A percentile compares a stretch with the other conserved stretches of the same genome.
These are phyloP conservation scores for Cordyceps tenuipes DNA, from an alignment of 2,329 filamentous ascomycete species.

Conservation along the genomic window DNA sequence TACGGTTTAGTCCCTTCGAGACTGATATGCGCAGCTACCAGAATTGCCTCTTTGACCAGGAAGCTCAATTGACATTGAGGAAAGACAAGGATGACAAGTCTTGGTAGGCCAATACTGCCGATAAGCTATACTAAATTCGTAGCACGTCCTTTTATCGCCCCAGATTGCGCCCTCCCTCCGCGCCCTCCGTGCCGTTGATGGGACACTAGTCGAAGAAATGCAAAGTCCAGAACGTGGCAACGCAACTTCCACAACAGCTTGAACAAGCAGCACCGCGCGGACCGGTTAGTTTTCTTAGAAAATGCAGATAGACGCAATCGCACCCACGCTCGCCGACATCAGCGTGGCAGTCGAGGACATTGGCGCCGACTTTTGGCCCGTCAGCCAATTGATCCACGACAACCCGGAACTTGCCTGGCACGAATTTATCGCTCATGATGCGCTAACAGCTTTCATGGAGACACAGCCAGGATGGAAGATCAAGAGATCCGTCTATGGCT, in stretches of 20 bases:
- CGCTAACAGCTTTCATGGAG: conserved; percentile 29
- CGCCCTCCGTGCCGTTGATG: too few relatives aligned
- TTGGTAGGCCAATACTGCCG: neutral
- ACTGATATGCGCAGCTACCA: neutral
- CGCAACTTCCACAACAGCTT: neutral
- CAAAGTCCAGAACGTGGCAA: too few relatives aligned
- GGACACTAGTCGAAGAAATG: too few relatives aligned
- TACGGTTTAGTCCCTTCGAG: neutral
- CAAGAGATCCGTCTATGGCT: conserved; percentile 30
- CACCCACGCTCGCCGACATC: conserved; percentile 23
- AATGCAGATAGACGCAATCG: neutral
- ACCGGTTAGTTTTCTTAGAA: neutral
- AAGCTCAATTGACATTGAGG: neutral
- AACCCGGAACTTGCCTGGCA: conserved; percentile 35
- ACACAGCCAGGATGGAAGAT: conserved; percentile 29
- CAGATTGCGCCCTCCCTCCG: too few relatives aligned
- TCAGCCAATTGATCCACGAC: conserved; percentile 34
- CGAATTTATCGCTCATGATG: conserved; percentile 33
- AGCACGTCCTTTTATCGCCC: too few relatives aligned
- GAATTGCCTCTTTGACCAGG: neutral
- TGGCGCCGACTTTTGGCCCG: conserved; percentile 21
- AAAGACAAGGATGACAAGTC: neutral
- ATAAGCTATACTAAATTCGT: too few relatives aligned
- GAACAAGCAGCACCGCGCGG: neutral
- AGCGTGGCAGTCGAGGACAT: conserved; percentile 14